Conservation (phyloP, 2,329 filamentous ascomycete genomes). For the Aureobasidium pullulans region DNA sequence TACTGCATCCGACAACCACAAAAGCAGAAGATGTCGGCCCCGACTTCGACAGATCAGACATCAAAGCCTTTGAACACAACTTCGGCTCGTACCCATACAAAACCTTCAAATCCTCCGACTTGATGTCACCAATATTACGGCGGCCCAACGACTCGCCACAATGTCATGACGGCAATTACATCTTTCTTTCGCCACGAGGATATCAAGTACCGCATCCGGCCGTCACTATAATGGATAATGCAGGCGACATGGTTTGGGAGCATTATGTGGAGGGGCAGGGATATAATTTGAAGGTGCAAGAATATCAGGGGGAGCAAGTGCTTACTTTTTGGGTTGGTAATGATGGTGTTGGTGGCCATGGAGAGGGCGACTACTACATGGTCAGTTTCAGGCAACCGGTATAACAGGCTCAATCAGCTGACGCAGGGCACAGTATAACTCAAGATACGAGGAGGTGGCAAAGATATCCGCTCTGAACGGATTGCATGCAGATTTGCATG, state of each 20-base stretch:
- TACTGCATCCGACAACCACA: too few relatives aligned
- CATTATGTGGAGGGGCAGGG: conserved; percentile 25
- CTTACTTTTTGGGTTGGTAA: conserved; percentile 34
- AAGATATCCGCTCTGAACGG: conserved; percentile 28
- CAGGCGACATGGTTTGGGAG: conserved; percentile 26
- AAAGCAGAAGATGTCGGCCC: neutral
- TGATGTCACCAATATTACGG: neutral
- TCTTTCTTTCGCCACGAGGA: conserved; percentile 27
- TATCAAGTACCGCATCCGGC: conserved; percentile 14
- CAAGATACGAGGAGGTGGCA: conserved; percentile 29
- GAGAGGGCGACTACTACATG: conserved; percentile 23
- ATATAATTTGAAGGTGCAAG: conserved; percentile 30
- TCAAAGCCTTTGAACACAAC: neutral
- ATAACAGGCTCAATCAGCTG: neutral
- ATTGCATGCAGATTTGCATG: conserved; percentile 35
- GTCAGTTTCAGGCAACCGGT: conserved; percentile 20
- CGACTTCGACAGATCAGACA: neutral
- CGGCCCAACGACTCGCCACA: neutral
- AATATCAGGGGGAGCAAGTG: conserved; percentile 28
- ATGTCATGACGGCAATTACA: conserved; percentile 7
- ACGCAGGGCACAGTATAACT: conserved; percentile 16
- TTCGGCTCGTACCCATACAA: conserved; percentile 10
- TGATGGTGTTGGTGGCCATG: conserved; percentile 28
- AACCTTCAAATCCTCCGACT: neutral
- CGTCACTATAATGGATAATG: conserved; percentile 23